These are phyloP conservation scores for Syncephalastrum racemosum DNA, from an alignment of 371 early-diverging fungal genomes.

Conservation along the genomic window DNA sequence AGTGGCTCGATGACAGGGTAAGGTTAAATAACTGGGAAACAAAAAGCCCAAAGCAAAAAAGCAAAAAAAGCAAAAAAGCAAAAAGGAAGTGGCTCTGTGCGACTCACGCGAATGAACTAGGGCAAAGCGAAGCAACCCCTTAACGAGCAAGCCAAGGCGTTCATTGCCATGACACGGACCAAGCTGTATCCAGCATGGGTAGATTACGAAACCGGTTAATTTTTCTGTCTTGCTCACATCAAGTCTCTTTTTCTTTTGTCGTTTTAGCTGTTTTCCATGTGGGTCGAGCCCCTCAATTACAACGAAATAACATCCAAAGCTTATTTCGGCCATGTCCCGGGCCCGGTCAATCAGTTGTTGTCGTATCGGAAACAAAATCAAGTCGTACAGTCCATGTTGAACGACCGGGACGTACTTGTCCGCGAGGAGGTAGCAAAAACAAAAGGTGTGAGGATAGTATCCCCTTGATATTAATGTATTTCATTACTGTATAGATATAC, in stretches of 20 bases:
- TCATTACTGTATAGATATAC: conserved; percentile 44
- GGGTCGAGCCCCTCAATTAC: conserved; percentile 50
- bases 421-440: conserved; percentile 47
- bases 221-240: background rate
- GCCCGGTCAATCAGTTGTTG: conserved; percentile 32
- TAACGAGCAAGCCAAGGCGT: conserved; percentile 40
- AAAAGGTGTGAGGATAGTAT: background rate
- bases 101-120: conserved; percentile 13
- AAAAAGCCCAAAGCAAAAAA: background rate
- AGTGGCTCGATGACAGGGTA: conserved; percentile 44
- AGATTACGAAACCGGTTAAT: conserved; percentile 3
- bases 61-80: background rate
- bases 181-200: conserved; percentile 50
- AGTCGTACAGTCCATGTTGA: conserved; percentile 30
- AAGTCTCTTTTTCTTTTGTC: background rate
- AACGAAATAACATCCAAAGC: conserved; percentile 24
- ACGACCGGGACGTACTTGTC: conserved; percentile 43
- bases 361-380: conserved; percentile 37
- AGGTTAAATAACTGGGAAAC: conserved; percentile 1
- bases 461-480: too few species aligned
- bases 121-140: conserved; percentile 20
- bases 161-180: conserved; percentile 35
- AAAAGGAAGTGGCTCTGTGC: background rate
- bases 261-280: conserved; percentile 44
- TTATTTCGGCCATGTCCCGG: conserved; percentile 48